These are phyloP conservation scores for Crinitomyces ghanaensis DNA, from an alignment of 805 yeast genomes.

Conservation along the genomic window DNA sequence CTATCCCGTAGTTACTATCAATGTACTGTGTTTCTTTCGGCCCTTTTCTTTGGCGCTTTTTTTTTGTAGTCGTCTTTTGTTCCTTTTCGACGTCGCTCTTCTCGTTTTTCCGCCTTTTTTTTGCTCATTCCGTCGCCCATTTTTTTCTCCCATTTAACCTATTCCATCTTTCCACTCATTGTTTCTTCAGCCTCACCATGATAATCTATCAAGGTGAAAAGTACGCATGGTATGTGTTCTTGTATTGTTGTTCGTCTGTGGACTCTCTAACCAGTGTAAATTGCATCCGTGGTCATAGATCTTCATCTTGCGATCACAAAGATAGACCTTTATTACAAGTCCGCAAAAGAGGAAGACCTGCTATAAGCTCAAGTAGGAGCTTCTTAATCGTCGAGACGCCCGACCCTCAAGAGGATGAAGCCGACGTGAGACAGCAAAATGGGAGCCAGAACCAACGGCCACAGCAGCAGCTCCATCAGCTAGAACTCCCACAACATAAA, in stretches of 20 bases:
- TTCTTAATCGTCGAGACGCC: too few species aligned
- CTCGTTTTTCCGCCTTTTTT: too few species aligned
- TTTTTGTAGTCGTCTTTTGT: too few species aligned
- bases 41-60: too few species aligned
- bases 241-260: neutral
- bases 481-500: neutral
- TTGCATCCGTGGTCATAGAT: conserved; percentile 89
- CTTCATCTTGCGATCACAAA: conserved; percentile 76
- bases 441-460: conserved; percentile 1
- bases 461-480: conserved; percentile 1
- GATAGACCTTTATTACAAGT: conserved; percentile 74
- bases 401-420: conserved; percentile 14
- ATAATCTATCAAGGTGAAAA: conserved; percentile 68
- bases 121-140: too few species aligned
- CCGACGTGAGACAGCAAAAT: neutral
- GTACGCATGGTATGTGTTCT: conserved; percentile 48
- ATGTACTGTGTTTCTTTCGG: too few species aligned
- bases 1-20: too few species aligned
- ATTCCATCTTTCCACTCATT: too few species aligned
- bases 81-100: too few species aligned
- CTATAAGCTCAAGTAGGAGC: too few species aligned
- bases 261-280: conserved; percentile 15
- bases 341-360: conserved; percentile 87
- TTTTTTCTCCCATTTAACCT: too few species aligned
- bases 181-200: too few species aligned